Evolutionary conservation across 768 basidiomycete species (phyloP).

Genomic region (Lentinula sp.): DNA sequence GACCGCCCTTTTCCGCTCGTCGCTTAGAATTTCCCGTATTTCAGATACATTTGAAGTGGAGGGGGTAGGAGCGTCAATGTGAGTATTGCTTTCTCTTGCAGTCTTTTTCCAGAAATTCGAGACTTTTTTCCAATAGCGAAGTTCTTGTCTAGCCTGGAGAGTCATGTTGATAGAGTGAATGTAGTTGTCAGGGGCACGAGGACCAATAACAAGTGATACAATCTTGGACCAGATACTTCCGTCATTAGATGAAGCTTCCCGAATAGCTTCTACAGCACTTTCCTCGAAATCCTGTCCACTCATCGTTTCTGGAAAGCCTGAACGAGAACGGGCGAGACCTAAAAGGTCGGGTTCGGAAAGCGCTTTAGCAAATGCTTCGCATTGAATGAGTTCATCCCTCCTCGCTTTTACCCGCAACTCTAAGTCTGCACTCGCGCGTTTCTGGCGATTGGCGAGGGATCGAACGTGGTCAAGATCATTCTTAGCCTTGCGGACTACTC

Average conservation of each 20-base stretch:
- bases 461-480: background rate
- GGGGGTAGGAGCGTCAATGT: conserved; percentile 27
- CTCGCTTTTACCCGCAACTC: background rate
- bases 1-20: conserved; percentile 33
- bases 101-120: conserved; percentile 41
- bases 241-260: conserved; percentile 30
- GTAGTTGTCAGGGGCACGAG: conserved; percentile 36
- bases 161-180: conserved; percentile 39
- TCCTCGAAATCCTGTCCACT: conserved; percentile 25
- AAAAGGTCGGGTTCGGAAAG: background rate
- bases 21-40: conserved; percentile 24
- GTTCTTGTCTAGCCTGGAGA: conserved; percentile 36
- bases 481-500: background rate
- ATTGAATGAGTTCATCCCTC: conserved; percentile 4
- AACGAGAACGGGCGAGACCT: conserved; percentile 3
- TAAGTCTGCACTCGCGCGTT: background rate
- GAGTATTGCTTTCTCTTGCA: conserved; percentile 24
- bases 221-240: conserved; percentile 37
- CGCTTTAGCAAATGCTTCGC: background rate
- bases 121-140: conserved; percentile 35
- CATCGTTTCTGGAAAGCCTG: background rate
- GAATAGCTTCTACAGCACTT: conserved; percentile 36
- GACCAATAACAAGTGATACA: conserved; percentile 25
- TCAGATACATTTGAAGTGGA: conserved; percentile 34
- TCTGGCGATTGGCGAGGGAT: conserved; percentile 1